Evolutionary conservation across 305 asterid species (phyloP), one percentile per base, ranked within the genome.

Genomic region (Fraxinus floribunda): DNA sequence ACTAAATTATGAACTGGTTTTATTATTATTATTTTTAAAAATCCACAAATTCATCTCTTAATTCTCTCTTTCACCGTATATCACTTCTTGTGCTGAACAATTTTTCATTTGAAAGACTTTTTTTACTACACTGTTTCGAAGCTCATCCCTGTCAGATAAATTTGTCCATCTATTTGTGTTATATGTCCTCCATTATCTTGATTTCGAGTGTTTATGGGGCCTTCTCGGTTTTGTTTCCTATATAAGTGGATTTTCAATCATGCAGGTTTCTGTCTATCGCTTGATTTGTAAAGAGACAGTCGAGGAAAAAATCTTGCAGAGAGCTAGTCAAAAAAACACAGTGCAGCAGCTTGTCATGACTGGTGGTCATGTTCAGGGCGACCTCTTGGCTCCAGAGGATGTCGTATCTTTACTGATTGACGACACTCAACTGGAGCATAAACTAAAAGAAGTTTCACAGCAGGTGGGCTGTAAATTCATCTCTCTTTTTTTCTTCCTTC

Each of bases 321-420:
- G 98, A 87, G 99, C 99, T 36, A 93, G 94, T 86, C 99, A 95
- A 92, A 95, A 95, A 79, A 95, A 85, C 88, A 94, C 97, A 0
- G 99, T 95, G 38, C 99, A 95, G 90, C 97, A 95, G 90, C 98
- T 95, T 84, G 99, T 95, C 84, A 95, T 95, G 99, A 95, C 98
- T 0, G 99, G 98, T 7, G 98, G 98, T 76, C 99, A 95, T 81
- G 97, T 95, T 79, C 99, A 95, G 90, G 99, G 99, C 36, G 99
- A 95, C 76, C 93, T 94, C 81, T 86, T 94, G 90, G 98, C 98
- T 82, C 98, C 98, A n/a, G 99, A 96, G 85, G 98, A 93, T 84
- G 98, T 96, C 29, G 94, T 96, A 9, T 94, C 99, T n/a, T 90
- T 96, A 85, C 82, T 94, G 86, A 92, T 96, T 64, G 99, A 96